These are phyloP conservation scores for Amphibolis antarctica DNA, from an alignment of 106 monocot genomes.

Conservation along the genomic window DNA sequence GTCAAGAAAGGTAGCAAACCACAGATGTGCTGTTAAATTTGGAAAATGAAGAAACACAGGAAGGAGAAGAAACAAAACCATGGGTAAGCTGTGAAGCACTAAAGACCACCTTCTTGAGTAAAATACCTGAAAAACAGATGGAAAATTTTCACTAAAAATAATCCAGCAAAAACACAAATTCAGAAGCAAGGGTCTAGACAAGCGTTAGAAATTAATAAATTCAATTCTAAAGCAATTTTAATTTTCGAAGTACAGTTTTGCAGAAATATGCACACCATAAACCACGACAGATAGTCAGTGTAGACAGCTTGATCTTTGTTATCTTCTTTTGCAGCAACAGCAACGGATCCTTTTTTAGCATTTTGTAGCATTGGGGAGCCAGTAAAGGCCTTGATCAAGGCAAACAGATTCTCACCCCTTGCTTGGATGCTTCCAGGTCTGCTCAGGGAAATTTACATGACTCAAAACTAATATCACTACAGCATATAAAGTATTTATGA, in stretches of 20 bases:
- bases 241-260: not conserved
- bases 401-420: conserved; percentile 82
- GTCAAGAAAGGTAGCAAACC: conserved; percentile 28
- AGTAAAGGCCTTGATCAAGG: conserved; percentile 63
- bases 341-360: conserved; percentile 29
- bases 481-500: not conserved
- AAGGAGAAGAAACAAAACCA: conserved; percentile 50
- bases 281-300: conserved; percentile 76
- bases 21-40: conserved; percentile 23
- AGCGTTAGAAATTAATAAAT: not conserved
- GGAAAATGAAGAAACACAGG: conserved; percentile 51
- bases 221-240: not conserved
- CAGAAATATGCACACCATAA: conserved; percentile 46
- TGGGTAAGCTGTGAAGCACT: conserved; percentile 61
- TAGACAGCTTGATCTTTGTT: conserved; percentile 50
- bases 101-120: conserved; percentile 57
- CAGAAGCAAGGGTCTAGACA: not conserved
- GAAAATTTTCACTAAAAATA: not conserved
- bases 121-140: conserved; percentile 41
- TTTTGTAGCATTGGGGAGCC: conserved; percentile 45
- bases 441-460: conserved; percentile 8
- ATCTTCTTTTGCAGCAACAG: conserved; percentile 7
- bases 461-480: not conserved
- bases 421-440: conserved; percentile 99
- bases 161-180: not conserved